Evolutionary conservation across 495 filamentous ascomycete genomes (phyloP).

Genomic region (Penicillium turbatum): DNA sequence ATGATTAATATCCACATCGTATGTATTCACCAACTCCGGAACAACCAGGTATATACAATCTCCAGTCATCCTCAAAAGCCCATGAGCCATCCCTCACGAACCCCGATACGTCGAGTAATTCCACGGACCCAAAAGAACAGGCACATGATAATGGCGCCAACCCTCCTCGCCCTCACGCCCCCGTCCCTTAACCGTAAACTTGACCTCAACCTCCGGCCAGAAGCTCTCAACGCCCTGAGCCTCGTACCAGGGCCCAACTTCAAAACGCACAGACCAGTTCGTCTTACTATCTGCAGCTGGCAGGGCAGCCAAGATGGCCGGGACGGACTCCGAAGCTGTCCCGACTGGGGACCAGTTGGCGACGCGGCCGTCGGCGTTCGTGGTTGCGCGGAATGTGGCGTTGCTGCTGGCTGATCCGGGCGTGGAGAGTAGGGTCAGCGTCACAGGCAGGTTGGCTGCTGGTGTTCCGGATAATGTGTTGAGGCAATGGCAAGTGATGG

Average conservation of each 20-base stretch:
- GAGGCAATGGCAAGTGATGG: constrained; percentile 75
- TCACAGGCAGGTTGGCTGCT: constrained; percentile 52
- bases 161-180: constrained; percentile 53
- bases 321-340: constrained; percentile 41
- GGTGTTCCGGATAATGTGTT: constrained; percentile 64
- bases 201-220: constrained; percentile 85
- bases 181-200: constrained; percentile 65
- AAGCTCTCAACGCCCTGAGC: constrained; percentile 67
- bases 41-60: not conserved
- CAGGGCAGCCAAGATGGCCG: constrained; percentile 45
- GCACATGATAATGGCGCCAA: constrained; percentile 86
- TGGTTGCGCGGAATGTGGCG: constrained; percentile 58
- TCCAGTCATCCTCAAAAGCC: not conserved
- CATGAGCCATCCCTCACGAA: constrained; percentile 29
- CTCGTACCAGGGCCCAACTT: constrained; percentile 73
- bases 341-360: constrained; percentile 64
- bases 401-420: constrained; percentile 28
- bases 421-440: constrained; percentile 46
- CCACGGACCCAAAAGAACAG: constrained; percentile 81
- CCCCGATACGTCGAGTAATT: constrained; percentile 94
- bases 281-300: constrained; percentile 41
- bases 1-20: not conserved
- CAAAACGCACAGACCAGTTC: constrained; percentile 72
- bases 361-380: constrained; percentile 85
- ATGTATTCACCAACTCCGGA: not conserved